Evolutionary conservation across 106 monocot genomes (phyloP).

Genomic region (Narthecium ossifragum): DNA sequence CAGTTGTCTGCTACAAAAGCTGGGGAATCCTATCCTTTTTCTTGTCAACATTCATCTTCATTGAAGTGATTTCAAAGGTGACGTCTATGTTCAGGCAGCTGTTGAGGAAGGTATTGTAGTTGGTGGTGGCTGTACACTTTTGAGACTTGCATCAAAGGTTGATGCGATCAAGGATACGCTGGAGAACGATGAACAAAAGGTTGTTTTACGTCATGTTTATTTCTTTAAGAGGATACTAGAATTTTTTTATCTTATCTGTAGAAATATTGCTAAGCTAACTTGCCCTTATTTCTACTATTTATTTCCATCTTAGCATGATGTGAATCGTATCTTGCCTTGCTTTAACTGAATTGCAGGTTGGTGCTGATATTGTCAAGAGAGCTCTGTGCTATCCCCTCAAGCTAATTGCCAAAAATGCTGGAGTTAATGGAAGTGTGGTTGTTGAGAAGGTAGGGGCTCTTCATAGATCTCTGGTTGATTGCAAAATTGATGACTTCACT

Average conservation of each 20-base stretch:
- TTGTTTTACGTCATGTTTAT: background rate
- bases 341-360: conserved; percentile 20
- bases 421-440: conserved; percentile 58
- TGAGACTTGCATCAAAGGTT: conserved; percentile 47
- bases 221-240: no score
- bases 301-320: background rate
- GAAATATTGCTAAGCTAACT: no score
- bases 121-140: conserved; percentile 43
- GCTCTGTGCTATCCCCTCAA: conserved; percentile 51
- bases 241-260: no score
- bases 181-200: conserved; percentile 49
- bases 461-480: no score
- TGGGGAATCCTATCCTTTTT: background rate
- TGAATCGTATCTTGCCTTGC: background rate
- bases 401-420: conserved; percentile 52
- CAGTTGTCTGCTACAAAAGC: background rate
- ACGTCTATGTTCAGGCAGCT: conserved; percentile 22
- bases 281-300: background rate
- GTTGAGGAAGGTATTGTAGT: conserved; percentile 54
- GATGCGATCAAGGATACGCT: conserved; percentile 39
- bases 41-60: background rate
- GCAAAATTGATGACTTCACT: no score
- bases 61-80: no score
- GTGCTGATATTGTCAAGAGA: conserved; percentile 45
- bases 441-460: conserved; percentile 30